A percentile compares a stretch with the other conserved stretches of the same genome.
phyloP scores from a whole-genome alignment of 805 yeast species.

The Torulaspora quercuum region DNA sequence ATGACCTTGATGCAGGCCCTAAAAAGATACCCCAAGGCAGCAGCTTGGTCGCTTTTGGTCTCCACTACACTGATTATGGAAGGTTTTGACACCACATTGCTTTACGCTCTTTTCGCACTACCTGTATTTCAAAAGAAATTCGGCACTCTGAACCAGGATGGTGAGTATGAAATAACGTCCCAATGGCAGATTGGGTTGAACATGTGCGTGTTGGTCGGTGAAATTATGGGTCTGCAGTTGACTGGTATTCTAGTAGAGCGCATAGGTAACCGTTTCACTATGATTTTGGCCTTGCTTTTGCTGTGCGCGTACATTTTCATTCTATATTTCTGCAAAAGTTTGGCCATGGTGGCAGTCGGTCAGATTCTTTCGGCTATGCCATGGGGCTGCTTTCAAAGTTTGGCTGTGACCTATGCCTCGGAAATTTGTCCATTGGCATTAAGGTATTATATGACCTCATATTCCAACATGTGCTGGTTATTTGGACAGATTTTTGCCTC shows the following conservation, averaged over 20 bases:
- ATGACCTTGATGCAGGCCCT: conserved; percentile 38
- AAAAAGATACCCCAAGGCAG: conserved; percentile 44
- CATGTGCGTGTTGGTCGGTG: conserved; percentile 38
- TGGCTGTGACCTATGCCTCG: conserved; percentile 54
- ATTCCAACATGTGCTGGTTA: conserved; percentile 51
- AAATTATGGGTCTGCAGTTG: conserved; percentile 45
- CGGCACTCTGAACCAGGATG: conserved; percentile 36
- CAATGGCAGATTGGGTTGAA: conserved; percentile 42
- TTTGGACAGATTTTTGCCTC: conserved; percentile 55
- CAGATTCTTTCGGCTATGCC: conserved; percentile 46
- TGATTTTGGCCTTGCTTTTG: conserved; percentile 33
- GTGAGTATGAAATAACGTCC: conserved; percentile 38
- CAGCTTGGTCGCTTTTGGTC: conserved; percentile 46
- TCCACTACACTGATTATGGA: conserved; percentile 47
- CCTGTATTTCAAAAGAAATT: conserved; percentile 44
- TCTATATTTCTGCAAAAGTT: conserved; percentile 44
- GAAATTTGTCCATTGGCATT: conserved; percentile 54
- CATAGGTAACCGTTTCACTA: conserved; percentile 46
- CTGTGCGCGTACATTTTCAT: conserved; percentile 44
- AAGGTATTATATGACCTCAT: conserved; percentile 48
- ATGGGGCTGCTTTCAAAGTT: conserved; percentile 55
- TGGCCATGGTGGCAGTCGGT: conserved; percentile 42
- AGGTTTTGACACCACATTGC: conserved; percentile 46
- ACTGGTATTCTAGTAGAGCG: conserved; percentile 46
- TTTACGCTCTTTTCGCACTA: conserved; percentile 44